phyloP scores from a whole-genome alignment of 495 filamentous ascomycete genomes.

The Hypoxylon intermedium region DNA sequence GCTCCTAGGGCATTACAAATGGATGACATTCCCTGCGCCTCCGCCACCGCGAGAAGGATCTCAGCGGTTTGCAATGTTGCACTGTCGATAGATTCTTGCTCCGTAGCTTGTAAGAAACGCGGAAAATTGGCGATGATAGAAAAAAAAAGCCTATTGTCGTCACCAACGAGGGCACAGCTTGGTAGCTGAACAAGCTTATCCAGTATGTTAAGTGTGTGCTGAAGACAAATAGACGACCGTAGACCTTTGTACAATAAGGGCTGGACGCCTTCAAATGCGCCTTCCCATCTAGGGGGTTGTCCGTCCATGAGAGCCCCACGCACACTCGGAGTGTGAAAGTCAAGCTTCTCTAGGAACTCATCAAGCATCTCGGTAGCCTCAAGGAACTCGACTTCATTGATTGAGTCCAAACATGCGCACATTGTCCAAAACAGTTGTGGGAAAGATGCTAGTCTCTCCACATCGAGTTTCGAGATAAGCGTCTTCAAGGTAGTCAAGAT shows the following conservation, averaged over 20 bases:
- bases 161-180: slow-evolving; percentile 80
- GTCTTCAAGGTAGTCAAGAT: slow-evolving; percentile 92
- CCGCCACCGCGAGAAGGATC: slow-evolving; percentile 72
- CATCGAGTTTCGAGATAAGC: slow-evolving; percentile 82
- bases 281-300: slow-evolving; percentile 88
- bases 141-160: slow-evolving; percentile 81
- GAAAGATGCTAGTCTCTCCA: slow-evolving; percentile 79
- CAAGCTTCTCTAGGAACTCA: slow-evolving; percentile 80
- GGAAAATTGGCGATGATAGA: slow-evolving; percentile 87
- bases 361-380: slow-evolving; percentile 93
- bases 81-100: slow-evolving; percentile 62
- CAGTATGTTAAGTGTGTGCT: slow-evolving; percentile 76
- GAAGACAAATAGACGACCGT: slow-evolving; percentile 81
- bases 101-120: slow-evolving; percentile 82
- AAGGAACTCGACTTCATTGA: slow-evolving; percentile 92
- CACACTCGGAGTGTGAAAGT: slow-evolving; percentile 74
- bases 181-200: slow-evolving; percentile 81
- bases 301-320: slow-evolving; percentile 74
- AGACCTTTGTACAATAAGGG: slow-evolving; percentile 87
- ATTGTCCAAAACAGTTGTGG: slow-evolving; percentile 98
- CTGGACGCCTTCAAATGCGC: slow-evolving; percentile 85
- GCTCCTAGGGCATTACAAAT: slow-evolving; percentile 68
- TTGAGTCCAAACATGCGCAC: slow-evolving; percentile 92
- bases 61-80: slow-evolving; percentile 68
- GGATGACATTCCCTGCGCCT: slow-evolving; percentile 65